Percentiles rank a stretch among this genome's conserved stretches.
These are phyloP conservation scores for Leccinum broughii DNA, from an alignment of 768 basidiomycete genomes.

Conservation along the genomic window DNA sequence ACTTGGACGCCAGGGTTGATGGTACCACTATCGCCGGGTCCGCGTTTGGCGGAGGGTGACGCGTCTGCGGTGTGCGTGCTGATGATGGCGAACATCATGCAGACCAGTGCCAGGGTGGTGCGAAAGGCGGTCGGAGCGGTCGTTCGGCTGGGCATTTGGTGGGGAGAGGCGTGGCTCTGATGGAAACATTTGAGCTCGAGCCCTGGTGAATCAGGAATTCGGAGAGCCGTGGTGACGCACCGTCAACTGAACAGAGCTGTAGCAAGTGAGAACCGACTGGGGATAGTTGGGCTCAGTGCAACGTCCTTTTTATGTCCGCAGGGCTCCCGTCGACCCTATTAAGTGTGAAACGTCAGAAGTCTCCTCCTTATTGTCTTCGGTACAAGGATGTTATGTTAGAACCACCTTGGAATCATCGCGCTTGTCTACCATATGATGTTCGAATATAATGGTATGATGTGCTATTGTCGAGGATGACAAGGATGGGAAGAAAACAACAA, in stretches of 20 bases:
- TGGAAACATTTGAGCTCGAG: not conserved
- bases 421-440: too few relatives aligned
- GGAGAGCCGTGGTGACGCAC: not conserved
- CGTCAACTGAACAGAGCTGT: not conserved
- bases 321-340: not conserved
- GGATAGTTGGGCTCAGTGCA: not conserved
- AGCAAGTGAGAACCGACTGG: not conserved
- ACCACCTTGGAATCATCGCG: not conserved
- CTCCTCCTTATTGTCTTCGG: not conserved
- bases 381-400: not conserved
- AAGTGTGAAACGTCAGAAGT: too few relatives aligned
- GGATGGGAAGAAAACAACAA: too few relatives aligned
- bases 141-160: not conserved
- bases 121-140: not conserved
- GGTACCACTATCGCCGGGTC: not conserved
- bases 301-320: not conserved
- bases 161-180: not conserved
- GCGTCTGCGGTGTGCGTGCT: not conserved
- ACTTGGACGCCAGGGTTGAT: not conserved
- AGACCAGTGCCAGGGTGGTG: not conserved
- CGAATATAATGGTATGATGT: too few relatives aligned
- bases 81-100: not conserved
- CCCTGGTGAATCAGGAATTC: not conserved
- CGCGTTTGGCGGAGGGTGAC: not conserved
- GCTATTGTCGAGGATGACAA: too few relatives aligned